A percentile compares a stretch with the other conserved stretches of the same genome.
Evolutionary conservation across 345 rosid genomes (phyloP).

Genomic region (Turritis glabra): DNA sequence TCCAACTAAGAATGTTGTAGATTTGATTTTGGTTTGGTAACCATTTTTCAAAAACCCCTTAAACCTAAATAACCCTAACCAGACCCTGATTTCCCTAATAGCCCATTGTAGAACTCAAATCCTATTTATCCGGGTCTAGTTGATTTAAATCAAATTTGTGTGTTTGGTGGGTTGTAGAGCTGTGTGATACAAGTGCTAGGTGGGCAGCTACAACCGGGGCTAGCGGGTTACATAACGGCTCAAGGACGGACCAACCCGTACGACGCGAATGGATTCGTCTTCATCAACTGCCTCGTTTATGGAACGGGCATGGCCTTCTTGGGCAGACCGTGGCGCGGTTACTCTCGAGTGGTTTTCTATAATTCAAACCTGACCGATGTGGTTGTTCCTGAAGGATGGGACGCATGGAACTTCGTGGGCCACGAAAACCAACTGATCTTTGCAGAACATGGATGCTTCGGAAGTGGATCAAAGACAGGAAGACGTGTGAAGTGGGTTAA

Average conservation of each 20-base stretch:
- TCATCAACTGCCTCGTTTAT: conserved; percentile 35
- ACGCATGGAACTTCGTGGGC: conserved; percentile 44
- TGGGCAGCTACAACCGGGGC: conserved; percentile 31
- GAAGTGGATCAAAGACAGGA: conserved; percentile 44
- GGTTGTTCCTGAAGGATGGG: conserved; percentile 55
- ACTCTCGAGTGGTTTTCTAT: conserved; percentile 51
- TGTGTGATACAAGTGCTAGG: conserved; percentile 57
- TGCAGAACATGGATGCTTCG: conserved; percentile 44
- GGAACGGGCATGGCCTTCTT: conserved; percentile 43
- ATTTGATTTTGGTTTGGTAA: background rate
- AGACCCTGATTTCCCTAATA: too few species aligned
- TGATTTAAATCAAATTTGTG: background rate
- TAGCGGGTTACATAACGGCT: conserved; percentile 53
- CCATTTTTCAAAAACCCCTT: too few species aligned
- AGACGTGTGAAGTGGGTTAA: conserved; percentile 52
- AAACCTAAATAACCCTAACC: too few species aligned
- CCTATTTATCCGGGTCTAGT: background rate
- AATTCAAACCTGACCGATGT: conserved; percentile 29
- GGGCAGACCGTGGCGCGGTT: conserved; percentile 61
- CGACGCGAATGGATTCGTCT: conserved; percentile 53
- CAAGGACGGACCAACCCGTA: conserved; percentile 40
- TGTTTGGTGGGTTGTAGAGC: conserved; percentile 37
- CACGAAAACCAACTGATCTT: conserved; percentile 32
- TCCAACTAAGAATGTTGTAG: background rate
- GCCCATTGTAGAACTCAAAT: background rate